Conservation (phyloP, 2,329 filamentous ascomycete genomes). For the Claviceps digitariae region DNA sequence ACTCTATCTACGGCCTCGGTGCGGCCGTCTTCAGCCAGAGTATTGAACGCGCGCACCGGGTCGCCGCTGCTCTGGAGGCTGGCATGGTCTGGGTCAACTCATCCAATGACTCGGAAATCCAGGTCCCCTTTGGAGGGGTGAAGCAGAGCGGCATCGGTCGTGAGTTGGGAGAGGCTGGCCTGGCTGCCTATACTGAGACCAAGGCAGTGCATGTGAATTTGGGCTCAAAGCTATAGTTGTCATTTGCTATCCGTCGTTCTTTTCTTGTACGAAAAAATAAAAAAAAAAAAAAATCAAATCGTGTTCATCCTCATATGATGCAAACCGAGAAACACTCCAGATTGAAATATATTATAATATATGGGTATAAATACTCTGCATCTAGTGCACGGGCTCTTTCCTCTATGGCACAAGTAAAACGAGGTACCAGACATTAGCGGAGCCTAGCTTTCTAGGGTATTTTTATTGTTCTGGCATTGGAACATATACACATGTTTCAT, state of each 20-base stretch:
- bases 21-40: constrained; percentile 49
- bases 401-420: no score
- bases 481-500: no score
- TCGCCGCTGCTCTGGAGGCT: constrained; percentile 43
- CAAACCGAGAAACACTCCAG: no score
- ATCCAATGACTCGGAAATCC: constrained; percentile 29
- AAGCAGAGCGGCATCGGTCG: constrained; percentile 36
- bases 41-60: constrained; percentile 33
- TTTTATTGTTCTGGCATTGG: no score
- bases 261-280: background rate
- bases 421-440: no score
- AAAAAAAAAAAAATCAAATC: no score
- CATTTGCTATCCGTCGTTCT: background rate
- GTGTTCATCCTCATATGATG: no score
- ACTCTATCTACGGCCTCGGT: constrained; percentile 48
- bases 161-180: constrained; percentile 31
- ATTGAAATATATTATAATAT: no score
- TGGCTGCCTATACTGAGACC: constrained; percentile 29
- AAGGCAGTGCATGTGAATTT: constrained; percentile 22
- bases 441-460: no score
- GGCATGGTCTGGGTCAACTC: constrained; percentile 44
- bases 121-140: constrained; percentile 32
- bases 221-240: constrained; percentile 18
- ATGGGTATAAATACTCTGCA: no score
- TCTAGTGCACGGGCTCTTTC: no score